Base-by-base conservation (phyloP, 768 basidiomycete species). In the Suillus fuscotomentosus region DNA sequence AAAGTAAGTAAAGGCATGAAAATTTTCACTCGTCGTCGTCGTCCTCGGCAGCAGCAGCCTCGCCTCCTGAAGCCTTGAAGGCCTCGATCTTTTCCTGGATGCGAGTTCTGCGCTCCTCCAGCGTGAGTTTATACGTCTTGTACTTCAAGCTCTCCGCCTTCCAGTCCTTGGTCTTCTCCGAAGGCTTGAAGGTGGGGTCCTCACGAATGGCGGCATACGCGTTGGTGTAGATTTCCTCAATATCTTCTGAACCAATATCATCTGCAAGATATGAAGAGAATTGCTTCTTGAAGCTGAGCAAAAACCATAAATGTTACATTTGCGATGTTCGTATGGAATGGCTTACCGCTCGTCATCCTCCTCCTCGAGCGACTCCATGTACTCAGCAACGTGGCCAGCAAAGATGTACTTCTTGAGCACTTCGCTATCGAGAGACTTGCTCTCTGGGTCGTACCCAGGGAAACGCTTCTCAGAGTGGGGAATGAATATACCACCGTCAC, bases 311-410 rank as follows among this genome's bases (percentile, higher is more conserved):
- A 42, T 39, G 60, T 38, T 10, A 56, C 17, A n/a, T 3, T 17
- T 3, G 27, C 63, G 13, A 59, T 61, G 53, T 36, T n/a, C 13
- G 60, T 56, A 22, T 13, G 24, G 51, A 63, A 43, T 13, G 11
- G 15, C 84, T 66, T 70, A 88, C 88, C 95, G 87, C 81, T 99
- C 97, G 72, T 99, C 97, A 75, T 99, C 97, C 83, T 99, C 97
- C 85, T 99, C 97, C 82, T 99, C 97, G 61, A 99, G 82, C 63
- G 89, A 92, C 82, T 99, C 94, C 97, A 99, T 99, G 85, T 99
- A 99, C 81, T 99, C 97, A 60, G 97, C 94, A 63, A 99, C 91
- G 77, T 99, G 97, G 60, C 96, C 96, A 76, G 94, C 96, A 71
- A 84, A 92, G 77, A 99, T 99, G 83, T 99, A 99, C 81, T 97